phyloP scores from a whole-genome alignment of 495 filamentous ascomycete genomes.

The Letharia lupina region DNA sequence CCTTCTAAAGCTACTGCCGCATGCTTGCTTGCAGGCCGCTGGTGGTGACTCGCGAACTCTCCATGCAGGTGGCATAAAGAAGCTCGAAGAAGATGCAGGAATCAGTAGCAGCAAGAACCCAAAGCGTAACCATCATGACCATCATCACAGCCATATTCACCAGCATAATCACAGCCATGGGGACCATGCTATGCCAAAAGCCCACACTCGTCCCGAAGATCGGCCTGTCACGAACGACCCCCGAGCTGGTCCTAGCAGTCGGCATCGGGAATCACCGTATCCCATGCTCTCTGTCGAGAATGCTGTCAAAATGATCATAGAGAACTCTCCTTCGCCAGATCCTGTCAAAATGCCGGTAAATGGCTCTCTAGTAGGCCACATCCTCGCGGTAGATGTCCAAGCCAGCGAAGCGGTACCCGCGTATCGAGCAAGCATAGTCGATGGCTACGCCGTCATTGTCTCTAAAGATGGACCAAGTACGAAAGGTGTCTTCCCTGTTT shows the following conservation, averaged over 20 bases:
- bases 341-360: slow-evolving; percentile 51
- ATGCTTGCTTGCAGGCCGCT: slow-evolving; percentile 84
- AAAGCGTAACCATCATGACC: slow-evolving; percentile 43
- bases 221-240: slow-evolving; percentile 73
- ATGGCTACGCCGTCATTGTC: slow-evolving; percentile 84
- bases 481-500: slow-evolving; percentile 77
- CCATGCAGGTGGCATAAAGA: slow-evolving; percentile 72
- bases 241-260: slow-evolving; percentile 60
- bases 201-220: slow-evolving; percentile 58
- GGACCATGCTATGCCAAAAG: slow-evolving; percentile 55
- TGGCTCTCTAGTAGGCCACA: slow-evolving; percentile 55
- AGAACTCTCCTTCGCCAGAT: slow-evolving; percentile 55
- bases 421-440: slow-evolving; percentile 91
- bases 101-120: slow-evolving; percentile 34
- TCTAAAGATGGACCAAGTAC: slow-evolving; percentile 48
- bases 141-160: slow-evolving; percentile 49
- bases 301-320: slow-evolving; percentile 61
- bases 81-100: slow-evolving; percentile 78
- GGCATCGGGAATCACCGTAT: slow-evolving; percentile 80
- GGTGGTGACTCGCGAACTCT: slow-evolving; percentile 72
- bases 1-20: slow-evolving; percentile 80
- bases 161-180: slow-evolving; percentile 38
- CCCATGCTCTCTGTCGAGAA: slow-evolving; percentile 83
- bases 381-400: slow-evolving; percentile 75
- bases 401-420: slow-evolving; percentile 81